Conservation (phyloP, 495 filamentous ascomycete species). For the Aspergillus conjunctus region DNA sequence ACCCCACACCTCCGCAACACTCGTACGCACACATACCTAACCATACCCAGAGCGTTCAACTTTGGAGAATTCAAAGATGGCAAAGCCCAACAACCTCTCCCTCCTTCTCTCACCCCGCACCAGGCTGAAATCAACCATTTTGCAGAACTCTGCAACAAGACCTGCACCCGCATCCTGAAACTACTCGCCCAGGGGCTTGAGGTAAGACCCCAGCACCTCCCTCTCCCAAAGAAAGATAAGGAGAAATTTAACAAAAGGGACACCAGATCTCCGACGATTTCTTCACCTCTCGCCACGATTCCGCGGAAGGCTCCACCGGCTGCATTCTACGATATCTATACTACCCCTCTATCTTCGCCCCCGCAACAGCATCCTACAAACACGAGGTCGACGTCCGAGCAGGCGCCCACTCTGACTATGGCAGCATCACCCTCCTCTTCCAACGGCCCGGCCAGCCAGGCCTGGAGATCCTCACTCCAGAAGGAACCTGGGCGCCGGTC, state of each 20-base stretch:
- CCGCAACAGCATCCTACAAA: conserved; percentile 42
- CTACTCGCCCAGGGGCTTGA: conserved; percentile 76
- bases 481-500: conserved; percentile 48
- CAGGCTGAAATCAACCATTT: conserved; percentile 67
- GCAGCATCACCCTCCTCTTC: conserved; percentile 70
- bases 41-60: conserved; percentile 75
- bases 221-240: not conserved
- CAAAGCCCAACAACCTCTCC: conserved; percentile 81
- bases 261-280: conserved; percentile 58
- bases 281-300: conserved; percentile 74
- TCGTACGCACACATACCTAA: conserved; percentile 14
- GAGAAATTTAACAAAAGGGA: not conserved
- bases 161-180: conserved; percentile 70
- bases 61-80: conserved; percentile 73
- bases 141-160: conserved; percentile 65
- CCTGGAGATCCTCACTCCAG: conserved; percentile 74
- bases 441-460: conserved; percentile 81
- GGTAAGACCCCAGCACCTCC: conserved; percentile 37
- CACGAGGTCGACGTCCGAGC: conserved; percentile 62
- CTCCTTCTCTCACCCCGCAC: conserved; percentile 59
- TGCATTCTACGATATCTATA: conserved; percentile 82
- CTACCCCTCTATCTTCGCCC: conserved; percentile 63
- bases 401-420: conserved; percentile 71
- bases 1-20: not conserved
- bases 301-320: conserved; percentile 59